phyloP scores from a whole-genome alignment of 164 flowering plant species.

The Chimonanthus salicifolius region DNA sequence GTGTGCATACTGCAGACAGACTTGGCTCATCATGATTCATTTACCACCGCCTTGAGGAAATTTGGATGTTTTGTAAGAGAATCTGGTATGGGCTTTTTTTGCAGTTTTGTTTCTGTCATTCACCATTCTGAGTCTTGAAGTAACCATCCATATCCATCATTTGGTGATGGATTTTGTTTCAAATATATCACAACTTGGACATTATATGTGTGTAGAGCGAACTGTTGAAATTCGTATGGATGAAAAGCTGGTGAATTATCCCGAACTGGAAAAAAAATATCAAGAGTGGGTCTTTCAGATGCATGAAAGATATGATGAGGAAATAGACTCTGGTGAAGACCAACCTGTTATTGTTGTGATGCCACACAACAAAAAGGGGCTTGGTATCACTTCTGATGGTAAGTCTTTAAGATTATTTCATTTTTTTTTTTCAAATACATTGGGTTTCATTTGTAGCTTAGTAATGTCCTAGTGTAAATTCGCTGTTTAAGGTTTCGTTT shows the following conservation, averaged over 20 bases:
- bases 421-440: neutral
- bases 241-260: slow-evolving; percentile 24
- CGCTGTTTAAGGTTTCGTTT: neutral
- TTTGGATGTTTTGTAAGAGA: slow-evolving; percentile 42
- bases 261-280: slow-evolving; percentile 46
- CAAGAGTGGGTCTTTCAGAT: slow-evolving; percentile 50
- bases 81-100: slow-evolving; percentile 23
- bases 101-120: neutral
- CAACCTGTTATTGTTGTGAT: slow-evolving; percentile 35
- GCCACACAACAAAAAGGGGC: slow-evolving; percentile 34
- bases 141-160: neutral
- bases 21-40: slow-evolving; percentile 57
- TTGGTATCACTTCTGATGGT: slow-evolving; percentile 55
- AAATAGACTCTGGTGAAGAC: slow-evolving; percentile 46
- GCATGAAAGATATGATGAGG: slow-evolving; percentile 57
- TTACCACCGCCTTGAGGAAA: slow-evolving; percentile 51
- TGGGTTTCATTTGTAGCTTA: neutral
- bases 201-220: slow-evolving; percentile 25
- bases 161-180: neutral
- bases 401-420: neutral
- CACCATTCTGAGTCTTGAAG: neutral
- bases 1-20: slow-evolving; percentile 46
- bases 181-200: neutral
- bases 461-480: neutral
- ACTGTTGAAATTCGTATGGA: slow-evolving; percentile 27